Base-by-base conservation (phyloP, 1,284 basidiomycete genomes). In the Microbotryum violaceum region DNA sequence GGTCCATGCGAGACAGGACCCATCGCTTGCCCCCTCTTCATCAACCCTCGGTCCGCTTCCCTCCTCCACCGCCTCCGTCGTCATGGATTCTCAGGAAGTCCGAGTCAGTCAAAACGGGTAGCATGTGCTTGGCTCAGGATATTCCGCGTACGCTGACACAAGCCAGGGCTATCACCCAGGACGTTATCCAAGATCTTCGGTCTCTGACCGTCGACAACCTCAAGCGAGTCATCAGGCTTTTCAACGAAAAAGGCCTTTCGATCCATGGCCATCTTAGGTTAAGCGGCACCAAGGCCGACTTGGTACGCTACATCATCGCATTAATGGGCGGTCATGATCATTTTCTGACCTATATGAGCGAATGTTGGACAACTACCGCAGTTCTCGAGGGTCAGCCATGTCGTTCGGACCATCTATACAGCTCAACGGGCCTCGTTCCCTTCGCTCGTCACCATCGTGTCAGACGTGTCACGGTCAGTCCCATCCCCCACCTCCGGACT, bases 271-370 rank as follows among this genome's bases (percentile, higher is more conserved):
- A 82, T 68, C 77, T 89, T 29, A 79, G 82, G 57, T 86, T 87
- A 75, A 80, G 85, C n/a, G 88, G 88, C 44, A 88, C 86, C 77
- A 91, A 91, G 73, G 83, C 86, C 68, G 87, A 89, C 31, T 81
- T 90, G 52, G 88, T 90, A 71, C 83, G 88, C 72, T 81, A 84
- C 63, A 84, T 88, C 64, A 75, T 79, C 82, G 37, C 83, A 83
- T 71, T 76, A 77, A 76, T 45, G 83, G 85, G 73, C 74, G 77
- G 85, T 87, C 74, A 80, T 85, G 83, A 57, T 54, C 58, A 60
- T 63, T 62, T 68, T 55, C 60, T 49, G 2, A 8, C 23, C 5
- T 45, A 58, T 50, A 29, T 59, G 27, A 14, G n/a, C 16, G 18
- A 53, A 8, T n/a, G 33, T n/a, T 54, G 44, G 16, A 50, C 33